Base-by-base conservation (phyloP, 140 eudicot genomes). In the Bidens hawaiensis region DNA sequence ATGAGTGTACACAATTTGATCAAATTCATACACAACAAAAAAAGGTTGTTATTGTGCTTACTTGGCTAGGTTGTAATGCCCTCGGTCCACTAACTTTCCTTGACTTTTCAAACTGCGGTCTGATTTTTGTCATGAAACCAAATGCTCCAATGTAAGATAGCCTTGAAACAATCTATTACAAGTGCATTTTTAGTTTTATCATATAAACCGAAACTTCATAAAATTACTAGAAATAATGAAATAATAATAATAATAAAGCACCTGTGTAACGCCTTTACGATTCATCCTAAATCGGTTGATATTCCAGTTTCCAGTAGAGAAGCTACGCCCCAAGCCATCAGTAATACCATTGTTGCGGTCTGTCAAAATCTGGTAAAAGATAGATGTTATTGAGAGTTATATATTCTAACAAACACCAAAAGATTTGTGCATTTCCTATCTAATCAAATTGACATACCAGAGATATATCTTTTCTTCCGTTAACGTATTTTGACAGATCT, bases 11-110 rank as follows among this genome's bases (percentile, higher is more conserved):
- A 60, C 46, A 54, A 31, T 3, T 49, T 36, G 13, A 69, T 48
- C 13, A 34, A 60, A 70, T 14, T 41, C 2, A 31, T 34, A 34
- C 12, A 11, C 43, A 36, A 36, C 42, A 13, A n/a, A n/a, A n/a
- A n/a, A 53, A 72, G 50, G 34, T 42, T 40, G 15, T 40, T 30
- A 38, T 26, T 7, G 63, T 48, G n/a, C 67, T 55, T 75, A 84
- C 98, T 91, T 93, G 99, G 72, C 98, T 91, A 19, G 98, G 98
- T 73, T 91, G 98, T 78, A 91, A 80, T 17, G 98, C 96, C 80
- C 99, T 80, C 16, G 99, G 99, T 33, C 96, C 96, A 79, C 95
- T 85, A 69, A 93, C 96, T 93, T 88, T 93, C 71, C 96, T 74
- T 6, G 99, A 88, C 78, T 88, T 93, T 58, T 85, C 99, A 64